Conservation (phyloP, 106 monocot genomes). For the Vanilla planifolia region DNA sequence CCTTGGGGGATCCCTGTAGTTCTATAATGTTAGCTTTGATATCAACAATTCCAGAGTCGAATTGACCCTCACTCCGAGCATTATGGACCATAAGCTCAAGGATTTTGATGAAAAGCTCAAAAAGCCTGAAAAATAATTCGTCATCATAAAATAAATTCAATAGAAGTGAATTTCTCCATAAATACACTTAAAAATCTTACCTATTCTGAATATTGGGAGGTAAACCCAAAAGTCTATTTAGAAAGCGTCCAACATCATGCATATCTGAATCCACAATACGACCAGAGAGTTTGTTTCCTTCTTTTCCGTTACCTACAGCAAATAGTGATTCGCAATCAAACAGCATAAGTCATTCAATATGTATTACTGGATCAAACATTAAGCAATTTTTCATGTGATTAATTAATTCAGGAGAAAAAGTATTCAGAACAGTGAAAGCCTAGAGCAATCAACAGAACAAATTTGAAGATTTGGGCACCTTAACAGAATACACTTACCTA, state of each 20-base stretch:
- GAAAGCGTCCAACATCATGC: conserved; percentile 98
- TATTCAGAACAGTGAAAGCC: no score
- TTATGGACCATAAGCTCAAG: conserved; percentile 78
- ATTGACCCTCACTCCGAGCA: conserved; percentile 87
- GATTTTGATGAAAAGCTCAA: conserved; percentile 79
- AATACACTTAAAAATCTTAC: conserved; percentile 14
- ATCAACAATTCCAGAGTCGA: conserved; percentile 97
- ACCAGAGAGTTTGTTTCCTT: conserved; percentile 61
- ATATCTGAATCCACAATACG: conserved; percentile 96
- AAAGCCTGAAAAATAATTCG: conserved; percentile 48
- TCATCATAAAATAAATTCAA: conserved; percentile 3
- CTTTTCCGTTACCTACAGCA: conserved; percentile 73
- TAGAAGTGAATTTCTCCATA: background rate
- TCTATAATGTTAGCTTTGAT: conserved; percentile 76
- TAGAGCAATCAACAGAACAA: no score
- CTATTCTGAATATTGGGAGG: conserved; percentile 93
- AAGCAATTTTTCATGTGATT: no score
- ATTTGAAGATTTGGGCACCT: no score
- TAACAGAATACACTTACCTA: no score
- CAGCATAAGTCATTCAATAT: no score
- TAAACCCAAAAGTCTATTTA: conserved; percentile 89
- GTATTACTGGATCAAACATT: no score
- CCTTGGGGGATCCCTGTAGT: conserved; percentile 72
- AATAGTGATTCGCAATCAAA: no score
- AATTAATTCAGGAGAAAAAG: no score